Base-by-base conservation (phyloP, 169 alveolate genomes). In the Eimeria zaria region DNA sequence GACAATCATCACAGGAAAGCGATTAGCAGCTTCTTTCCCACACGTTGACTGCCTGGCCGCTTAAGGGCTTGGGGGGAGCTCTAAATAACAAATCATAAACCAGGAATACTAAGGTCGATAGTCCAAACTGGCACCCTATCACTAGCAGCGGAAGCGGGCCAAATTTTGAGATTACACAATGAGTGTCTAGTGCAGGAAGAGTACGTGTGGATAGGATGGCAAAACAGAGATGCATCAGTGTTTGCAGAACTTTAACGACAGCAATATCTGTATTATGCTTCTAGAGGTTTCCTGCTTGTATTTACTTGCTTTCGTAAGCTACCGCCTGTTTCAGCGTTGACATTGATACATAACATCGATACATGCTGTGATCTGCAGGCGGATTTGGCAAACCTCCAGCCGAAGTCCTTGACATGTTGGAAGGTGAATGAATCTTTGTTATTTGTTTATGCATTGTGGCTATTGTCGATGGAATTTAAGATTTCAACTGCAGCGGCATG, bases 1-100 rank as follows among this genome's bases (percentile, higher is more conserved):
- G 78, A 36, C 64, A 67, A 60, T 60, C 7, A 85, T 85, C 78
- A 85, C 92, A 85, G 92, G 92, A 85, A 58, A 60, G 90, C 69
- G 41, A 24, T 64, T 64, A 27, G 14, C 39, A 20, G 8, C 6
- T 27, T 16, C 39, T 1, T 8, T 69, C 2, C 3, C 46, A 16
- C 51, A 69, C 2, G 51, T 33, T 69, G 48, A 8, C 24, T 33
- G n/a, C 51, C 48, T 4, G 48, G n/a, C 51, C 80, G 8, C 80
- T 0, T 36, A n/a, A 36, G 51, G 4, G 11, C 3, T 1, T 69
- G 80, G 1, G n/a, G 51, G 30, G 11, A 24, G 24, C 51, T 33
- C n/a, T 69, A 14, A 30, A 69, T 6, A 9, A 46, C 80, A 33
- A 69, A n/a, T 36, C 51, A 7, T 36, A 33, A 69, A 0, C 51